phyloP scores from a whole-genome alignment of 2,329 filamentous ascomycete species.

The Neofusicoccum kwambonambiense region DNA sequence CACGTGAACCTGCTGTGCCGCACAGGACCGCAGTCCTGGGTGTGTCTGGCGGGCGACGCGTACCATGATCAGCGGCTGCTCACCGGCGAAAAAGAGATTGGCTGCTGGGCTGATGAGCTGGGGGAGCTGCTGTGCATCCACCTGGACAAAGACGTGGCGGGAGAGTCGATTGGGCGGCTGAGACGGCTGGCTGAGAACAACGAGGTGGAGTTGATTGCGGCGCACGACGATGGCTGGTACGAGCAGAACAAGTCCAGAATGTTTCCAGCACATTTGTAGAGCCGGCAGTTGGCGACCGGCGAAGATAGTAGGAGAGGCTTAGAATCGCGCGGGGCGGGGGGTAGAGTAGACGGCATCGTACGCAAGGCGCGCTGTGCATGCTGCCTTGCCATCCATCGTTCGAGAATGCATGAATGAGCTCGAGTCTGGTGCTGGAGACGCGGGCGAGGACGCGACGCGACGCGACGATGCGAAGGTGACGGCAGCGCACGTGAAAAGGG shows the following conservation, averaged over 20 bases:
- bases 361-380: too few relatives aligned
- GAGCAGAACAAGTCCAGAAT: constrained; percentile 35
- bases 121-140: constrained; percentile 52
- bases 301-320: not conserved
- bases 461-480: not conserved
- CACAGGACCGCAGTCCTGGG: constrained; percentile 40
- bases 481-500: not conserved
- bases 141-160: constrained; percentile 47
- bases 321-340: too few relatives aligned
- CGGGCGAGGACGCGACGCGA: not conserved
- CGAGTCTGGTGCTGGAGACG: not conserved
- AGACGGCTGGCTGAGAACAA: constrained; percentile 35
- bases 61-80: constrained; percentile 55
- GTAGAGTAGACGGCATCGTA: too few relatives aligned
- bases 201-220: constrained; percentile 52
- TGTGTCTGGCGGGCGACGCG: constrained; percentile 54
- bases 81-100: constrained; percentile 53
- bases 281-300: not conserved
- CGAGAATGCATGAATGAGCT: too few relatives aligned
- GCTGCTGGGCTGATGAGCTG: constrained; percentile 48
- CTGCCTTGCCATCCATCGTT: too few relatives aligned
- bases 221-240: constrained; percentile 52
- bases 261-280: constrained; percentile 31
- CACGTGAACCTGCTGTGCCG: constrained; percentile 53
- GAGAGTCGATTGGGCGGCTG: constrained; percentile 44